These are phyloP conservation scores for Phytomonas serpens DNA, from an alignment of 208 protist species.

Conservation along the genomic window DNA sequence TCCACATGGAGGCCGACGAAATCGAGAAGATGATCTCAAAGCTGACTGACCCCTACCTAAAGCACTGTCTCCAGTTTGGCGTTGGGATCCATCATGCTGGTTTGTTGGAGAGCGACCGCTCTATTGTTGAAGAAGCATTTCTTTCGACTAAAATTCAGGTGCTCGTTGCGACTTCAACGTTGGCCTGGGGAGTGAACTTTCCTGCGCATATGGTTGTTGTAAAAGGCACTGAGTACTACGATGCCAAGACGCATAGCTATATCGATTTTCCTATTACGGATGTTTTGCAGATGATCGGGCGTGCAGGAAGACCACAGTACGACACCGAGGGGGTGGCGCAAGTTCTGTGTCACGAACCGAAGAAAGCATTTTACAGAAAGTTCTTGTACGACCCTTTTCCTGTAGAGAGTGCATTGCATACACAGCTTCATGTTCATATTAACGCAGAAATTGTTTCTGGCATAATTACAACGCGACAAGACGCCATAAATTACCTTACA, in stretches of 20 bases:
- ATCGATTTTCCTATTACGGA: conserved; percentile 99
- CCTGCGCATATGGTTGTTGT: conserved; percentile 99
- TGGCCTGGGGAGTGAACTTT: conserved; percentile 99
- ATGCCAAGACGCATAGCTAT: conserved; percentile 95
- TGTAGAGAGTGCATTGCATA: conserved; percentile 96
- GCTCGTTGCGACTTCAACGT: conserved; percentile 97
- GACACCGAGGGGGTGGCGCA: conserved; percentile 94
- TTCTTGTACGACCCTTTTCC: conserved; percentile 99
- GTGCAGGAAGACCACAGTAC: conserved; percentile 97
- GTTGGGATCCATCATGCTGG: conserved; percentile 99
- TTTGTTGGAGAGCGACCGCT: conserved; percentile 75
- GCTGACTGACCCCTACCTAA: conserved; percentile 86
- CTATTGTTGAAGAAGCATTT: conserved; percentile 94
- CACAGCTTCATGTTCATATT: conserved; percentile 96
- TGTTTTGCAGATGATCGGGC: conserved; percentile 99
- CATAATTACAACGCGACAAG: conserved; percentile 92
- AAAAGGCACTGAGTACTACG: conserved; percentile 99
- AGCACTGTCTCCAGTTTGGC: conserved; percentile 97
- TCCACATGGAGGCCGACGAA: conserved; percentile 87
- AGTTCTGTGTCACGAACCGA: conserved; percentile 96
- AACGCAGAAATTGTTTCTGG: conserved; percentile 98
- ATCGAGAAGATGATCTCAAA: conserved; percentile 55
- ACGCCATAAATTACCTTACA: conserved; percentile 97
- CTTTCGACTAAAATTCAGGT: conserved; percentile 93
- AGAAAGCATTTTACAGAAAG: conserved; percentile 99